These are phyloP conservation scores for Nitzschia sp. DNA, from an alignment of 108 stramenopile genomes.

Conservation along the genomic window DNA sequence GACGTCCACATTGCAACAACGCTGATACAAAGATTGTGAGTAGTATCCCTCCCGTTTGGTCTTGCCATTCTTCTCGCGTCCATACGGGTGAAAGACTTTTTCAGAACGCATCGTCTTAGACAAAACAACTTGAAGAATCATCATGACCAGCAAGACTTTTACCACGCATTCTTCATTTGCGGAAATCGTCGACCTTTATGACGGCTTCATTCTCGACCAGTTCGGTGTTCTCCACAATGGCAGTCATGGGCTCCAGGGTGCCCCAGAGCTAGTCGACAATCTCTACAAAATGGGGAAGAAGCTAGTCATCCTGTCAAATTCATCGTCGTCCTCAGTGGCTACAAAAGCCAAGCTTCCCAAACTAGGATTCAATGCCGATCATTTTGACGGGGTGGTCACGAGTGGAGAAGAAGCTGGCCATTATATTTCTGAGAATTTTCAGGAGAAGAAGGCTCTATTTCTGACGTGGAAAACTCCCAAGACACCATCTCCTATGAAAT, in stretches of 20 bases:
- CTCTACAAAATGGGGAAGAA: conserved; percentile 59
- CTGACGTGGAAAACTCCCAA: conserved; percentile 67
- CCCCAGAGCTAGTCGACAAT: conserved; percentile 54
- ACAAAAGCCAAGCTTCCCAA: conserved; percentile 58
- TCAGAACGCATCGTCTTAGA: too few relatives aligned
- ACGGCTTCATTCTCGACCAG: conserved; percentile 91
- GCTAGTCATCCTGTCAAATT: conserved; percentile 85
- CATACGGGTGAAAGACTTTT: too few relatives aligned
- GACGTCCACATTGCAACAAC: too few relatives aligned
- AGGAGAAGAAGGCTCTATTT: conserved; percentile 54
- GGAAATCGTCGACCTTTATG: conserved; percentile 54
- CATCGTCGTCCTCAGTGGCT: conserved; percentile 58
- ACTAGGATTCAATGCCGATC: conserved; percentile 65
- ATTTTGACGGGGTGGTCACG: conserved; percentile 82
- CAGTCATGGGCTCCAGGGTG: conserved; percentile 57
- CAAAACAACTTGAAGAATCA: too few relatives aligned
- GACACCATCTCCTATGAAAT: conserved; percentile 46
- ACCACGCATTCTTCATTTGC: background rate
- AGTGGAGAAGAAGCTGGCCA: conserved; percentile 70
- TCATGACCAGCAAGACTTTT: too few relatives aligned
- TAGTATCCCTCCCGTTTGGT: too few relatives aligned
- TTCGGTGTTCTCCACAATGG: conserved; percentile 94
- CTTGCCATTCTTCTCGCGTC: too few relatives aligned
- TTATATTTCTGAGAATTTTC: conserved; percentile 47
- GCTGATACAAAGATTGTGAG: too few relatives aligned